Base-by-base conservation (phyloP, 257 asterid species). In the Haberlea rhodopensis region DNA sequence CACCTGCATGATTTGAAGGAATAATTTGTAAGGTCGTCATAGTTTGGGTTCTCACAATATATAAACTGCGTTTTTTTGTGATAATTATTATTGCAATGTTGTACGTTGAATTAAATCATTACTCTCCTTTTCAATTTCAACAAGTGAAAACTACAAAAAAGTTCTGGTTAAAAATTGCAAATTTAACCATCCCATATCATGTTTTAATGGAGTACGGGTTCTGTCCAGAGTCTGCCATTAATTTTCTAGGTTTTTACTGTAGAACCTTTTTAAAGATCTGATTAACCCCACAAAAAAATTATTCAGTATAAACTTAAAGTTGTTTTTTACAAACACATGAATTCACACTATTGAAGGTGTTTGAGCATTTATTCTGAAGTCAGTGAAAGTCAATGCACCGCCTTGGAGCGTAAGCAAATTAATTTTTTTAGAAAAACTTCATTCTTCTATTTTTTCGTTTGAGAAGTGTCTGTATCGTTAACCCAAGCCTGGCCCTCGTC, bases 1-100 rank as follows among this genome's bases (percentile, higher is more conserved):
- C 67, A 49, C 57, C 65, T 37, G 46, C 46, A 74, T 67, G 74
- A 67, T 67, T 63, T 13, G 56, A 11, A 60, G 24, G 45, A 79
- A 32, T 49, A 15, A 53, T 43, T 43, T 43, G 20, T 53, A 67
- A 69, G 75, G 73, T 54, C 34, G 53, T 81, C 66, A n/a, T 22
- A 19, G 67, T 52, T 70, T 19, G 69, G 45, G 51, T 62, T 70
- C 51, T 48, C 25, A 34, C 43, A 9, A 34, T 34, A 34, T 10
- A 34, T 34, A 3, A 34, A 10, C 16, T 34, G 45, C n/a, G 0
- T 11, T 5, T 37, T 37, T 32, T 13, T 32, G 40, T 32, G 8
- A 32, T 32, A 32, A 32, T 27, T 6, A 20, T 46, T 51, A 19
- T 6, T 49, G 40, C 6, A 4, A 32, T 34, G 43, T 32, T 37